These are phyloP conservation scores for Eucalyptus pumila DNA, from an alignment of 345 rosid species.

Conservation along the genomic window DNA sequence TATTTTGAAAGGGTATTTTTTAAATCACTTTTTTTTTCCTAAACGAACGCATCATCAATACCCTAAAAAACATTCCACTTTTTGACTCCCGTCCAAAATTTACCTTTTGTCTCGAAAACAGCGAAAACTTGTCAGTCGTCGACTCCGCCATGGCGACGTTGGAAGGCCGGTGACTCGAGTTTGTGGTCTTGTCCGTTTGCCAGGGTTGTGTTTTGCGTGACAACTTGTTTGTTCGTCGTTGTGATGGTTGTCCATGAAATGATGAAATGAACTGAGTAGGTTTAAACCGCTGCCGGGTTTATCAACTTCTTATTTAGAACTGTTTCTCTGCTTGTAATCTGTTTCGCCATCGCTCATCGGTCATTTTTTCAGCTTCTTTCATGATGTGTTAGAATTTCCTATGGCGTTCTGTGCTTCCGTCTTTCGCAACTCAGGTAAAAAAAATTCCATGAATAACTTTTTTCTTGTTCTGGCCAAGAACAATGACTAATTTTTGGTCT, in stretches of 20 bases:
- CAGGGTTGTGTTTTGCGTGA: no score
- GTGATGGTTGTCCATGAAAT: no score
- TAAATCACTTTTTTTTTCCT: no score
- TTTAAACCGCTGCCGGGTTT: neutral
- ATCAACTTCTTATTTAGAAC: neutral
- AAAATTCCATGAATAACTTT: neutral
- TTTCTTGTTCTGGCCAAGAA: neutral
- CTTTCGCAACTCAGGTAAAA: neutral
- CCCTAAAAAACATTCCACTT: no score
- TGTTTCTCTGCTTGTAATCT: neutral
- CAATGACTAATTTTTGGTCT: neutral
- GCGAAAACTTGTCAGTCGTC: no score
- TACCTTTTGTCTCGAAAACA: no score
- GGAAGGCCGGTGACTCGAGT: no score
- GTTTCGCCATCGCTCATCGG: neutral
- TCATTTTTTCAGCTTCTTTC: neutral
- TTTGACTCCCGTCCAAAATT: no score
- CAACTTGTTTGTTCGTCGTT: no score
- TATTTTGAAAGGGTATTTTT: no score
- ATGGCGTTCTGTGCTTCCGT: neutral
- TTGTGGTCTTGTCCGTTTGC: neutral
- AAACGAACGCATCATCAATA: no score
- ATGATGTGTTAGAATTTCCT: neutral
- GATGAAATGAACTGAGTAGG: neutral
- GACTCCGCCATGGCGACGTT: no score